Percentiles rank a stretch among this genome's conserved stretches.
These are phyloP conservation scores for Claviceps monticola DNA, from an alignment of 2,329 filamentous ascomycete genomes.

Conservation along the genomic window DNA sequence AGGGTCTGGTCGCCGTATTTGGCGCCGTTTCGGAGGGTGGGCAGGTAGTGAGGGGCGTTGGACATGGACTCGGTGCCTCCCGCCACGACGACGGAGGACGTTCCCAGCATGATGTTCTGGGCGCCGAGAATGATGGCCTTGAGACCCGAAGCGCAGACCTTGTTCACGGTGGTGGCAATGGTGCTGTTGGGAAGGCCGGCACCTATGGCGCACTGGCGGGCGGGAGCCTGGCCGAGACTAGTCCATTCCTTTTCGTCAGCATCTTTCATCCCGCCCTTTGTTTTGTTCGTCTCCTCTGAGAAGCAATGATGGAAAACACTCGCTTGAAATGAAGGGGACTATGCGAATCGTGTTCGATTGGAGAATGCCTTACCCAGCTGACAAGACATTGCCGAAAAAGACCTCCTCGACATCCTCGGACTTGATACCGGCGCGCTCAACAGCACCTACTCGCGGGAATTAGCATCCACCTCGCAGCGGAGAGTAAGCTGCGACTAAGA, in stretches of 20 bases:
- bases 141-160: slow-evolving; percentile 90
- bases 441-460: slow-evolving; percentile 39
- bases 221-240: slow-evolving; percentile 90
- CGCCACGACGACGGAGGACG: slow-evolving; percentile 82
- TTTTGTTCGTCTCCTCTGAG: no score
- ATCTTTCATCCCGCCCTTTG: no score
- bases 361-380: slow-evolving; percentile 57
- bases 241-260: not conserved
- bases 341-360: not conserved
- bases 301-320: no score
- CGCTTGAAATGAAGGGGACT: not conserved
- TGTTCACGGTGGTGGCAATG: slow-evolving; percentile 91
- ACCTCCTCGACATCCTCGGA: slow-evolving; percentile 87
- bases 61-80: slow-evolving; percentile 98
- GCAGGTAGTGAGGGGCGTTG: slow-evolving; percentile 91
- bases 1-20: slow-evolving; percentile 90
- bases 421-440: slow-evolving; percentile 80
- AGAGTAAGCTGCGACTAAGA: not conserved
- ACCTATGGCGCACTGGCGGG: slow-evolving; percentile 81
- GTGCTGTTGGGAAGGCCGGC: slow-evolving; percentile 71
- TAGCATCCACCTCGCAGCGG: not conserved
- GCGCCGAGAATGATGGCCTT: slow-evolving; percentile 92
- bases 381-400: slow-evolving; percentile 96
- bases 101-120: slow-evolving; percentile 95
- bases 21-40: slow-evolving; percentile 68